Evolutionary conservation across 2,329 filamentous ascomycete species (phyloP), one percentile per base, ranked within the genome.

Genomic region (Fonsecaea nubica): DNA sequence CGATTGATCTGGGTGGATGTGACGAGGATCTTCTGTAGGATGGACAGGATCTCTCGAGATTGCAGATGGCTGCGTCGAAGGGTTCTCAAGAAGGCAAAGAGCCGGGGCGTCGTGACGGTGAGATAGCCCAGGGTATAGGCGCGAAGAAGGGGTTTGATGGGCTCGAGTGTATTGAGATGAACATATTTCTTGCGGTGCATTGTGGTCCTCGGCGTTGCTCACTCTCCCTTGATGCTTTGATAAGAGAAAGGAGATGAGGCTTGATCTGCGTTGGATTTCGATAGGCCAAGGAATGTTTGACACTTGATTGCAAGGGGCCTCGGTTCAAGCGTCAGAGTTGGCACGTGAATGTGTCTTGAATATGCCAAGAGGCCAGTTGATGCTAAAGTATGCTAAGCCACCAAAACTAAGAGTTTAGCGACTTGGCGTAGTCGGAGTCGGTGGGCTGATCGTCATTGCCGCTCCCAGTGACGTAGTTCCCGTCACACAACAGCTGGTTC

Each of bases 81-180:
- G 33, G 73, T 72, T 60, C 78, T 73, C 54, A 80, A 66, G 66
- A 77, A 77, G 57, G 75, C 74, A 62, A 84, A 68, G 12, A 85
- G 64, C 69, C 78, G 80, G 7, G 84, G 83, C 25, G 77, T 78
- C 10, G 82, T 79, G 52, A 77, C 78, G 36, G 81, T 83, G 40
- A 83, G 68, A 75, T 84, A 83, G 32, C 81, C 82, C 61, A 85
- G 71, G 4, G 76, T 79, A 72, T 83, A 84, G 32, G 83, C 83
- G 60, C 79, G 80, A 42, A 83, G 72, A 52, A 81, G 72, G 12
- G 71, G 70, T 52, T 67, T 71, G 25, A 25, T 25, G 25, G 25
- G 25, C 25, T 25, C 25, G 36, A 71, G 60, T 63, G 61, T 40
- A 10, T 30, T 52, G 50, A 67, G n/a, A 35, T 65, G 50, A 35